Evolutionary conservation across 116 monocot species (phyloP).

Genomic region (Trichopus zeylanicus): DNA sequence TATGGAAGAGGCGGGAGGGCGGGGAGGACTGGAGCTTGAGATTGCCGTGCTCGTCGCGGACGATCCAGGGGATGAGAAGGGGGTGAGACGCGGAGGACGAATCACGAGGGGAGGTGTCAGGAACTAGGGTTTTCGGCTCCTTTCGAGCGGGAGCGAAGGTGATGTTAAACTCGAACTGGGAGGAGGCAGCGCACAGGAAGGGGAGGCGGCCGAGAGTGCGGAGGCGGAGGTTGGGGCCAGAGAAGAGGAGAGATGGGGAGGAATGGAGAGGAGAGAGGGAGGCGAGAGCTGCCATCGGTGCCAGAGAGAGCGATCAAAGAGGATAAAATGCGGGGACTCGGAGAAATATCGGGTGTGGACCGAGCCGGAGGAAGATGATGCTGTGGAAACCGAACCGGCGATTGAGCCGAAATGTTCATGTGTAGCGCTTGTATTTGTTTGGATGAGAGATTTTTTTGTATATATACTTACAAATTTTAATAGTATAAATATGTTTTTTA

Average conservation of each 20-base stretch:
- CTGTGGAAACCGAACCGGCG: too few species aligned
- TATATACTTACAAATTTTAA: too few species aligned
- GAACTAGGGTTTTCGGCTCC: slow-evolving; percentile 18
- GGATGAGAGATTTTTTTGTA: too few species aligned
- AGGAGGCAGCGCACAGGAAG: slow-evolving; percentile 15
- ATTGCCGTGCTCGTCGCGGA: slow-evolving; percentile 52
- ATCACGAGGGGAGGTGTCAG: slow-evolving; percentile 5
- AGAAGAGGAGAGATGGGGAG: slow-evolving; percentile 15
- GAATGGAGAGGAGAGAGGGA: slow-evolving; percentile 18
- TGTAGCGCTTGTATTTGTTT: too few species aligned
- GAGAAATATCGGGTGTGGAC: too few species aligned
- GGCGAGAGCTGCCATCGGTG: slow-evolving; percentile 9
- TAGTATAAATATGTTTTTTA: too few species aligned
- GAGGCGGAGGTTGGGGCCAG: slow-evolving; percentile 9
- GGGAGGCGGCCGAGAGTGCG: slow-evolving; percentile 17
- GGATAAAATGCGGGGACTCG: too few species aligned
- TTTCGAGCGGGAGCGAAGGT: slow-evolving; percentile 29
- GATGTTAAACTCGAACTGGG: slow-evolving; percentile 42
- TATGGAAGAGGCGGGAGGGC: slow-evolving; percentile 56
- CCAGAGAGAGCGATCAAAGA: neutral
- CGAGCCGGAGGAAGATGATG: neutral
- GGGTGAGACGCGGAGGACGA: slow-evolving; percentile 14
- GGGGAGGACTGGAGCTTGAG: slow-evolving; percentile 43
- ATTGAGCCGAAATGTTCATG: too few species aligned
- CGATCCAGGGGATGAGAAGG: slow-evolving; percentile 67